Percentiles rank a stretch among this genome's conserved stretches.
Evolutionary conservation across 345 rosid species (phyloP).

Genomic region (Acer yangbiense): DNA sequence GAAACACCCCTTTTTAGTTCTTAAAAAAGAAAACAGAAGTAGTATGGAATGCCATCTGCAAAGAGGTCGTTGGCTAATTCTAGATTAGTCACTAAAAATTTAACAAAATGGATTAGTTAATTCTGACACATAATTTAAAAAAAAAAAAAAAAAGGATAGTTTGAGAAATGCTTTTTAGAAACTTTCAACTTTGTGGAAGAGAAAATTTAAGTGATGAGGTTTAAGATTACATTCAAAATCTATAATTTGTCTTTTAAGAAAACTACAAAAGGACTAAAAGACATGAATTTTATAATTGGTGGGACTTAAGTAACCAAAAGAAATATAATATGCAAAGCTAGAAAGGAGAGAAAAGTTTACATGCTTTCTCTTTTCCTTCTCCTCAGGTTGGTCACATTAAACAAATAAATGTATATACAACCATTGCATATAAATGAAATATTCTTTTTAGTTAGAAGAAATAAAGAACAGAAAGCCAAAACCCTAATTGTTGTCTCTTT

Average conservation of each 20-base stretch:
- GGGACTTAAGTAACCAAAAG: conserved; percentile 34
- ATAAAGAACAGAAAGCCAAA: conserved; percentile 1
- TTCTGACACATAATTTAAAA: no score
- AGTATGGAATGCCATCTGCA: no score
- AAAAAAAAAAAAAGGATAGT: no score
- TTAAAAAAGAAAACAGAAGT: background rate
- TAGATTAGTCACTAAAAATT: no score
- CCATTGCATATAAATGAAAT: no score
- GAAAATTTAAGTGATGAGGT: background rate
- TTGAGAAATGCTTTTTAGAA: no score
- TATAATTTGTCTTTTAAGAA: background rate
- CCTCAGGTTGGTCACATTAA: background rate
- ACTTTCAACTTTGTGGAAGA: background rate
- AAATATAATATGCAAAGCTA: conserved; percentile 39
- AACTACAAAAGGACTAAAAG: conserved; percentile 27
- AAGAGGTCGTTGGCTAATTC: no score
- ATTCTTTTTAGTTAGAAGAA: no score
- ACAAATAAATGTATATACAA: no score
- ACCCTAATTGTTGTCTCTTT: conserved; percentile 22
- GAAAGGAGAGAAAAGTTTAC: conserved; percentile 36
- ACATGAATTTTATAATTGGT: conserved; percentile 30
- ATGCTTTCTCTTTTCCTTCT: conserved; percentile 43
- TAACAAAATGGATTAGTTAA: no score
- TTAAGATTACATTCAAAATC: background rate
- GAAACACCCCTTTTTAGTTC: background rate